Conservation (phyloP, 2,329 filamentous ascomycete species). For the Paecilomyces sp. region DNA sequence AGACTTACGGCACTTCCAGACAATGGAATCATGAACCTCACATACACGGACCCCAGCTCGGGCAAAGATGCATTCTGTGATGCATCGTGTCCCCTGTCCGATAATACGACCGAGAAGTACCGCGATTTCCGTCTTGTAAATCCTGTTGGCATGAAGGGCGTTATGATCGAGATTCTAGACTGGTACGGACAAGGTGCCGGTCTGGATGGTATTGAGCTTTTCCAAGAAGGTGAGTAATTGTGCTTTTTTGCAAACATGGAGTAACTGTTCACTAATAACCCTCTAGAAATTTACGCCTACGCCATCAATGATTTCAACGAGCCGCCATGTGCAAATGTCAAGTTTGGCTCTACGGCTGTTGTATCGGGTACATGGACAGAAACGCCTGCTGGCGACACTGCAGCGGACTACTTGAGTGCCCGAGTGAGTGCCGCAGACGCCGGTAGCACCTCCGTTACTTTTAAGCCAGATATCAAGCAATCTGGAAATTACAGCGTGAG, state of each 20-base stretch:
- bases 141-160: conserved; percentile 74
- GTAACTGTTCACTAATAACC: conserved; percentile 7
- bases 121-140: conserved; percentile 95
- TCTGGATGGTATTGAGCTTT: conserved; percentile 77
- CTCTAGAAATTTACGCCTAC: conserved; percentile 67
- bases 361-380: conserved; percentile 67
- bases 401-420: conserved; percentile 69
- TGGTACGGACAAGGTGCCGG: conserved; percentile 86
- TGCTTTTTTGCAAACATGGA: conserved; percentile 5
- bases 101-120: conserved; percentile 56
- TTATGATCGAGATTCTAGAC: conserved; percentile 75
- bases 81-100: conserved; percentile 74
- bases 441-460: conserved; percentile 59
- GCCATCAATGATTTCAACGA: conserved; percentile 86
- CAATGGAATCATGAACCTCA: conserved; percentile 92
- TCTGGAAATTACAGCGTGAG: conserved; percentile 88
- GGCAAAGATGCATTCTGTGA: conserved; percentile 68
- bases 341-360: conserved; percentile 59
- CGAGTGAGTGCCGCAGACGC: conserved; percentile 52
- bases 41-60: conserved; percentile 70
- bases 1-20: conserved; percentile 78
- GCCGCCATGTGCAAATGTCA: conserved; percentile 64
- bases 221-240: conserved; percentile 56
- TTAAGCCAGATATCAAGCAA: conserved; percentile 70
- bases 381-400: conserved; percentile 61